A percentile compares a stretch with the other conserved stretches of the same genome.
Conservation (phyloP, 352 stramenopile species). For the Globisporangium irregulare region DNA sequence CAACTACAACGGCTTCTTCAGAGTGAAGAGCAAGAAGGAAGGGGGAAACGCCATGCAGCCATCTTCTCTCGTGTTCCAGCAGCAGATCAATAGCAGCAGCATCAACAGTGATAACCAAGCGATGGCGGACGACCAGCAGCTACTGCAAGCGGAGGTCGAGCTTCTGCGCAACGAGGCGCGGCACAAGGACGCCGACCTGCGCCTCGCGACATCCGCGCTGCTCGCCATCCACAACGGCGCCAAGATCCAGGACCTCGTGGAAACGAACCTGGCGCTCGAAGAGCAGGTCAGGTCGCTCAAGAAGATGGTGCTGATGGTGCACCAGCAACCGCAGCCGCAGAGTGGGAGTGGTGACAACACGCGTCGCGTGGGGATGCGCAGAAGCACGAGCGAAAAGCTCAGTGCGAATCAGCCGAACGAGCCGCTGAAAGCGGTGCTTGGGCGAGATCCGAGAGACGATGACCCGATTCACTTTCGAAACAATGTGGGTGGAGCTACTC, state of each 20-base stretch:
- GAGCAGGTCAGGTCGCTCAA: slow-evolving; percentile 51
- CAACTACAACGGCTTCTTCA: slow-evolving; percentile 3
- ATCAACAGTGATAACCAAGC: not conserved
- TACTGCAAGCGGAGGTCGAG: slow-evolving; percentile 31
- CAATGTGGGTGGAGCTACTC: slow-evolving; percentile 7
- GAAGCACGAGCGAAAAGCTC: slow-evolving; percentile 1
- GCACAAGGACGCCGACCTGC: slow-evolving; percentile 26
- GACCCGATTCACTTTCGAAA: slow-evolving; percentile 5
- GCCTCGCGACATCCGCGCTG: slow-evolving; percentile 19
- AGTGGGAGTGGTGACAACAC: not conserved
- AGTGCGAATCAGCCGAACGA: not conserved
- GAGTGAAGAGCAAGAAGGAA: not conserved
- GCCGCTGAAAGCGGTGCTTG: slow-evolving; percentile 8
- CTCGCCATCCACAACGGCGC: slow-evolving; percentile 19
- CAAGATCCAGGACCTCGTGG: slow-evolving; percentile 41
- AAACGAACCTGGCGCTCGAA: slow-evolving; percentile 42
- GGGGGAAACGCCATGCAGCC: slow-evolving; percentile 11
- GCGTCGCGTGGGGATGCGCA: not conserved
- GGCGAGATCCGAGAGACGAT: slow-evolving; percentile 1
- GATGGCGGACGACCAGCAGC: not conserved
- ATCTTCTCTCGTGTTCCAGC: not conserved
- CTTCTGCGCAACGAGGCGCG: slow-evolving; percentile 25
- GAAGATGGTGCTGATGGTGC: slow-evolving; percentile 26
- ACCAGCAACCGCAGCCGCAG: slow-evolving; percentile 2
- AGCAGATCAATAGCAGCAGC: not conserved